A percentile compares a stretch with the other conserved stretches of the same genome.
Conservation (phyloP, 768 basidiomycete genomes). For the Tricholoma bakamatsutake region DNA sequence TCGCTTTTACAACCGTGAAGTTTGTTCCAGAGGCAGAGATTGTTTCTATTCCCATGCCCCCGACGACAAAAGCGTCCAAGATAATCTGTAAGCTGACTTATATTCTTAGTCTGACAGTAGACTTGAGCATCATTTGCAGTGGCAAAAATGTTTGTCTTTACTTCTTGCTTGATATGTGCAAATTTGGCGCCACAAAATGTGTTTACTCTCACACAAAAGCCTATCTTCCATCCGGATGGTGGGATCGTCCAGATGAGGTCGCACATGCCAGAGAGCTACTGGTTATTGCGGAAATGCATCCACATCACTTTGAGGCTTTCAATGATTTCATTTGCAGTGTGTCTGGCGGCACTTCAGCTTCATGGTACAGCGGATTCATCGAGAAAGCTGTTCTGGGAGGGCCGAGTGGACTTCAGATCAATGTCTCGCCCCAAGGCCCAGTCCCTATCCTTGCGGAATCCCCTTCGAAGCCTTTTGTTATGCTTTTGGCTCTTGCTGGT, state of each 20-base stretch:
- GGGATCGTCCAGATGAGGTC: conserved; percentile 20
- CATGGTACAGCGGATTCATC: background rate
- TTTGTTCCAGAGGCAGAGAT: conserved; percentile 31
- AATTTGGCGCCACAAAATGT: conserved; percentile 33
- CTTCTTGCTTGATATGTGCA: conserved; percentile 30
- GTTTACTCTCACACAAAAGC: conserved; percentile 44
- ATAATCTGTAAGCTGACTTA: conserved; percentile 38
- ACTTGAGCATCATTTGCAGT: conserved; percentile 4
- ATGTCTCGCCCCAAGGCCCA: background rate
- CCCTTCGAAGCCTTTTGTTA: conserved; percentile 16
- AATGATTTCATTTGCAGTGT: background rate
- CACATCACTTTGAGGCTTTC: background rate
- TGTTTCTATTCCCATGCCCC: conserved; percentile 49
- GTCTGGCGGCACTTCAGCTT: background rate
- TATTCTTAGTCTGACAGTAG: background rate
- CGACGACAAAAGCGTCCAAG: conserved; percentile 42
- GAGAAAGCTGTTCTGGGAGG: background rate
- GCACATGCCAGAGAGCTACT: background rate
- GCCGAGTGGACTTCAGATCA: background rate
- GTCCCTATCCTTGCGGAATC: background rate
- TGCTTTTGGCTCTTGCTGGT: conserved; percentile 25
- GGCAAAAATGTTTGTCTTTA: conserved; percentile 31
- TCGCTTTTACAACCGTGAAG: conserved; percentile 46
- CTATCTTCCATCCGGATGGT: conserved; percentile 45
- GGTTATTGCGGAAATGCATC: background rate